These are phyloP conservation scores for Aspergillus awamori DNA, from an alignment of 2,329 filamentous ascomycete species.

Conservation along the genomic window DNA sequence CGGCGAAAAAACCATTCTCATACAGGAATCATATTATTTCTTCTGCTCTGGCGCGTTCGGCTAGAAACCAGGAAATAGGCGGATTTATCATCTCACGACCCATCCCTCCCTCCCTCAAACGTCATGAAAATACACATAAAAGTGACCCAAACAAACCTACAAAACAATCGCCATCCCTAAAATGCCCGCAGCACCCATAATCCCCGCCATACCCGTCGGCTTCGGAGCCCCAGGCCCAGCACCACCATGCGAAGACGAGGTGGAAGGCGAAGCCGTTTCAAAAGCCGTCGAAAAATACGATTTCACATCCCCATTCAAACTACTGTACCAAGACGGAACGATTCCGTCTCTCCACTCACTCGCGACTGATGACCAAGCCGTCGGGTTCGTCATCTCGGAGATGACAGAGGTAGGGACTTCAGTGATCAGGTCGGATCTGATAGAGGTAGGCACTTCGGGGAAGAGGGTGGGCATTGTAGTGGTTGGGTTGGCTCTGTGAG, in stretches of 20 bases:
- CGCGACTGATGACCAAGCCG: slow-evolving; percentile 24
- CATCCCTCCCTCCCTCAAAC: not conserved
- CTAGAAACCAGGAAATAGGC: too few species aligned
- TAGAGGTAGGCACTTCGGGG: slow-evolving; percentile 21
- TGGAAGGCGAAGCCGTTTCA: not conserved
- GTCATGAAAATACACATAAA: not conserved
- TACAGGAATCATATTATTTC: too few species aligned
- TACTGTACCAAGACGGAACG: slow-evolving; percentile 32
- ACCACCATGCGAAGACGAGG: not conserved
- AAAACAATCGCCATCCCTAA: not conserved
- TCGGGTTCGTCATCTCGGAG: slow-evolving; percentile 23
- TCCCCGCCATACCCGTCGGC: not conserved
- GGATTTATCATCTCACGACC: not conserved
- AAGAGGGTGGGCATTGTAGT: not conserved
- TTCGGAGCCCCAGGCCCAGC: not conserved
- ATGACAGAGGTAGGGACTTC: slow-evolving; percentile 31
- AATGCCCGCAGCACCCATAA: not conserved
- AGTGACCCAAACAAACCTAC: not conserved
- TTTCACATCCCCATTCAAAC: slow-evolving; percentile 31
- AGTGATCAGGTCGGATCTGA: slow-evolving; percentile 29
- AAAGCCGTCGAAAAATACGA: slow-evolving; percentile 22
- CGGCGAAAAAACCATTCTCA: too few species aligned
- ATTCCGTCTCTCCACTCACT: slow-evolving; percentile 27
- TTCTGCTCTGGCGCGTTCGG: too few species aligned
- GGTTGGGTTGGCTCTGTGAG: not conserved